Conservation (phyloP, 371 early-diverging fungal species). For the Mortierella sp. region DNA sequence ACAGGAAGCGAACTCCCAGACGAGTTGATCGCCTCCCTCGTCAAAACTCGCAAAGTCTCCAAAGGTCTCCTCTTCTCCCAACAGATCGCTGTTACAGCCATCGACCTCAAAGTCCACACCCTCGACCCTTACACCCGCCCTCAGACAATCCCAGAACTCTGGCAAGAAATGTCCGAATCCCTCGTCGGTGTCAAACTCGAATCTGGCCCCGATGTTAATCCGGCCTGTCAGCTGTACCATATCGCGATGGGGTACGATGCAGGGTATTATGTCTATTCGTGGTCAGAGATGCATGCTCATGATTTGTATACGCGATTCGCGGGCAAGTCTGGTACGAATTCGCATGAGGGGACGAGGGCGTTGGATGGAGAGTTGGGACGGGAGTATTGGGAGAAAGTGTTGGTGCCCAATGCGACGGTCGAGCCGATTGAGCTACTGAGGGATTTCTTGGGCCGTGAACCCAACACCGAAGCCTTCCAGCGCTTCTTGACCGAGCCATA, state of each 20-base stretch:
- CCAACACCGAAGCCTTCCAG: conserved; percentile 84
- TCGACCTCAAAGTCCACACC: conserved; percentile 45
- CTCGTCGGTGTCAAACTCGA: conserved; percentile 72
- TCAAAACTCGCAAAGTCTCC: conserved; percentile 61
- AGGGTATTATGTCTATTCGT: conserved; percentile 82
- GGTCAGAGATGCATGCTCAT: conserved; percentile 87
- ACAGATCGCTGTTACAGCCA: conserved; percentile 47
- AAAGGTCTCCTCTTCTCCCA: conserved; percentile 47
- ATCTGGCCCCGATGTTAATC: conserved; percentile 50
- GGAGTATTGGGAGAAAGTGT: conserved; percentile 54
- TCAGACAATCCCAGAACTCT: conserved; percentile 70
- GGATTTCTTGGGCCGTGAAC: conserved; percentile 88
- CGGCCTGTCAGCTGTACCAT: conserved; percentile 41
- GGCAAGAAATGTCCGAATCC: conserved; percentile 73
- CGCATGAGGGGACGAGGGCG: conserved; percentile 29
- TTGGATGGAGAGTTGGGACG: conserved; percentile 38
- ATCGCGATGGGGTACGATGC: conserved; percentile 86
- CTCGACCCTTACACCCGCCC: conserved; percentile 45
- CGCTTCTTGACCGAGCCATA: conserved; percentile 41
- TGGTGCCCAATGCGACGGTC: conserved; percentile 44
- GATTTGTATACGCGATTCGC: conserved; percentile 81
- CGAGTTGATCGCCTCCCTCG: conserved; percentile 76
- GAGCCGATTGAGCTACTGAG: conserved; percentile 82
- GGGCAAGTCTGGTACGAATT: neutral
- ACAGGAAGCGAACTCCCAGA: conserved; percentile 81